These are phyloP conservation scores for Mortierella sp. DNA, from an alignment of 371 early-diverging fungal genomes.

Conservation along the genomic window DNA sequence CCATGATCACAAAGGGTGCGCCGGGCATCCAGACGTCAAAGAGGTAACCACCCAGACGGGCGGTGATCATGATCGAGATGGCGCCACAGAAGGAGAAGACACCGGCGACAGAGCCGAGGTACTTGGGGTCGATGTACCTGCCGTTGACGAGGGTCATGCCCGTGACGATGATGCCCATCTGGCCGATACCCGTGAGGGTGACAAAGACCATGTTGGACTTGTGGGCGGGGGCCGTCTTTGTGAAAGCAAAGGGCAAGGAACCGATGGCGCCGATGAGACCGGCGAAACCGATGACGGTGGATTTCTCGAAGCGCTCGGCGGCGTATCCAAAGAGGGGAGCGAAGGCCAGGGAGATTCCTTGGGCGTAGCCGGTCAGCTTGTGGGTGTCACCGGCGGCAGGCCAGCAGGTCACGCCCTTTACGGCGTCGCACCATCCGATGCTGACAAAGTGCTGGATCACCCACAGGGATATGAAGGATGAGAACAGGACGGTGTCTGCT, in stretches of 20 bases:
- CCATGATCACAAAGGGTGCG: conserved; percentile 63
- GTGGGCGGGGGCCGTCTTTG: conserved; percentile 65
- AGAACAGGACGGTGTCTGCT: conserved; percentile 81
- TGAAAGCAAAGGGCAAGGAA: conserved; percentile 72
- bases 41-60: conserved; percentile 59
- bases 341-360: conserved; percentile 76
- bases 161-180: conserved; percentile 84
- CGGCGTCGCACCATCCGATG: conserved; percentile 61
- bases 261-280: conserved; percentile 71
- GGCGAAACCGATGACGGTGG: conserved; percentile 64
- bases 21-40: conserved; percentile 62
- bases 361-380: conserved; percentile 76
- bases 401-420: conserved; percentile 45
- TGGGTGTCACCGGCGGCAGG: conserved; percentile 66
- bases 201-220: conserved; percentile 65
- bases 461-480: conserved; percentile 84
- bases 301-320: conserved; percentile 62
- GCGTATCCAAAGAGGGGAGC: conserved; percentile 76
- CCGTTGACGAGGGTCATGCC: conserved; percentile 76
- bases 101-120: conserved; percentile 79
- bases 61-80: conserved; percentile 67
- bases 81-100: conserved; percentile 80
- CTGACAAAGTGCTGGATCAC: conserved; percentile 73
- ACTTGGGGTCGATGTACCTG: conserved; percentile 61
- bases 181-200: conserved; percentile 75